Evolutionary conservation across 1,284 basidiomycete genomes (phyloP).

Genomic region (Cutaneotrichosporon arboriforme): DNA sequence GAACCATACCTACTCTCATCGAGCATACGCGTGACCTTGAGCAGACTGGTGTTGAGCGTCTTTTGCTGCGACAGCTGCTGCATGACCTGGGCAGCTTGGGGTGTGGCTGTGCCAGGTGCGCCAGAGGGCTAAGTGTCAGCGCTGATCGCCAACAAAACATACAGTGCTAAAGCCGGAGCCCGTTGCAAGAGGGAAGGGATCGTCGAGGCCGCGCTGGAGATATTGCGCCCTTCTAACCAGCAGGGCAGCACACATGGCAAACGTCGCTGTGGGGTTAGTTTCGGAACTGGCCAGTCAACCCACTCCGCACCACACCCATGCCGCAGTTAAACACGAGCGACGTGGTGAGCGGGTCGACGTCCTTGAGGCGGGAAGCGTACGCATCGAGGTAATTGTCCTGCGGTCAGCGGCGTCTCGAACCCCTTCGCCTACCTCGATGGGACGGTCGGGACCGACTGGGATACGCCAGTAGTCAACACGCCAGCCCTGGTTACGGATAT

Average conservation of each 20-base stretch:
- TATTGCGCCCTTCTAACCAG: slow-evolving; percentile 82
- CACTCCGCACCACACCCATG: slow-evolving; percentile 85
- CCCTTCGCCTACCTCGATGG: slow-evolving; percentile 61
- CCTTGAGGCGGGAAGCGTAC: slow-evolving; percentile 75
- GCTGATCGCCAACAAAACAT: background rate
- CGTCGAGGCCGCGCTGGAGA: slow-evolving; percentile 65
- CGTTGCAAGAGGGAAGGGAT: slow-evolving; percentile 57
- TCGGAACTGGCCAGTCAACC: slow-evolving; percentile 7
- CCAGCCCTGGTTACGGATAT: slow-evolving; percentile 78
- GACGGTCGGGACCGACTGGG: slow-evolving; percentile 83
- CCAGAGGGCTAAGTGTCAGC: slow-evolving; percentile 10
- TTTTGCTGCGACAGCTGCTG: slow-evolving; percentile 74
- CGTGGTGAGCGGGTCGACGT: slow-evolving; percentile 72
- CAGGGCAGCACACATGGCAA: slow-evolving; percentile 92
- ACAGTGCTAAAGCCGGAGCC: slow-evolving; percentile 43
- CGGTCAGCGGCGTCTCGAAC: background rate
- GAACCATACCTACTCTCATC: slow-evolving; percentile 51
- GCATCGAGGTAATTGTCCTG: slow-evolving; percentile 92
- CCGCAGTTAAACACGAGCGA: slow-evolving; percentile 94
- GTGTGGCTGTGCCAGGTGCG: slow-evolving; percentile 5
- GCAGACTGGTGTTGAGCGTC: slow-evolving; percentile 70
- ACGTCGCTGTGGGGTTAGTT: slow-evolving; percentile 59
- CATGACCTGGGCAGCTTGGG: slow-evolving; percentile 45
- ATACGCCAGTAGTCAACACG: slow-evolving; percentile 81
- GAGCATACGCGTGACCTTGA: slow-evolving; percentile 76